Percentiles rank a stretch among this genome's conserved stretches.
These are phyloP conservation scores for Plantago ovata DNA, from an alignment of 257 asterid genomes.

Conservation along the genomic window DNA sequence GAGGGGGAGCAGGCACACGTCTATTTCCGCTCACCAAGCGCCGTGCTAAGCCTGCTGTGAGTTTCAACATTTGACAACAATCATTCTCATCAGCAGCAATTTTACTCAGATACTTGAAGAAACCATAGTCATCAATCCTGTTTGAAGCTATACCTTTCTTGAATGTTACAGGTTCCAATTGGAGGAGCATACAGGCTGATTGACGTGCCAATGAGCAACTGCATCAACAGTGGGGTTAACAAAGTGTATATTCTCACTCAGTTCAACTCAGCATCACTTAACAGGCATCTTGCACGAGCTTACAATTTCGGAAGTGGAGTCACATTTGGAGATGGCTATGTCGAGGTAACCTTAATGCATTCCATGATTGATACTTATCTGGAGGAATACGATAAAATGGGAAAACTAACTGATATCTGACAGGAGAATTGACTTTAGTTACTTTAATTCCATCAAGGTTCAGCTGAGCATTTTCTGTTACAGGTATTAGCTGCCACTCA, in stretches of 20 bases:
- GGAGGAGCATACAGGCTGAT: slow-evolving; percentile 98
- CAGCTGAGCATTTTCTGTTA: slow-evolving; percentile 17
- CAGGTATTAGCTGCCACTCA: slow-evolving; percentile 97
- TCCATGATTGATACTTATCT: neutral
- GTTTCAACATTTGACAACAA: slow-evolving; percentile 21
- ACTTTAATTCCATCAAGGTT: neutral
- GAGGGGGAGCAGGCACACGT: slow-evolving; percentile 99
- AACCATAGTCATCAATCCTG: too few relatives aligned
- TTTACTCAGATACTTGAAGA: neutral
- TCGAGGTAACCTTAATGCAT: slow-evolving; percentile 49
- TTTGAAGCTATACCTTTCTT: neutral
- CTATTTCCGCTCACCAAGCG: slow-evolving; percentile 93
- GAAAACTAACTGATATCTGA: neutral
- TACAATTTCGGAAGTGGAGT: slow-evolving; percentile 72
- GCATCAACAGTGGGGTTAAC: slow-evolving; percentile 93
- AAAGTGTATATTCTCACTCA: slow-evolving; percentile 95
- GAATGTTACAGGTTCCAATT: slow-evolving; percentile 69
- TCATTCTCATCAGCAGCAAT: neutral
- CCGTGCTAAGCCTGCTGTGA: slow-evolving; percentile 96
- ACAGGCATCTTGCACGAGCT: slow-evolving; percentile 85
- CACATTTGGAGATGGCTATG: slow-evolving; percentile 90
- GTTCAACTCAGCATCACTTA: slow-evolving; percentile 95
- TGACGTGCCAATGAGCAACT: slow-evolving; percentile 98
- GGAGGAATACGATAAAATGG: neutral
- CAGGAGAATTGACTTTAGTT: too few relatives aligned